Conservation (phyloP, 148 eudicot genomes). For the Gaultheria prostrata region DNA sequence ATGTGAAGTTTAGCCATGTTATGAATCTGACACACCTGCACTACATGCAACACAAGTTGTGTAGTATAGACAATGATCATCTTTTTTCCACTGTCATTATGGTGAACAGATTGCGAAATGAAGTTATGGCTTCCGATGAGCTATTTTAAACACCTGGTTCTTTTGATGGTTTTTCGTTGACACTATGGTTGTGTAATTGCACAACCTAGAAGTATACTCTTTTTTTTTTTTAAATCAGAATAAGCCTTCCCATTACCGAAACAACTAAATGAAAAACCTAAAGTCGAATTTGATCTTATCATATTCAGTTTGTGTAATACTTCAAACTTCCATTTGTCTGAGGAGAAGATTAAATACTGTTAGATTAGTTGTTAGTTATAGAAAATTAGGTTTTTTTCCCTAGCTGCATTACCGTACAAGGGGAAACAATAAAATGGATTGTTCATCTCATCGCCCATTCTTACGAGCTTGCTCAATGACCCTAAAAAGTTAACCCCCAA, state of each 20-base stretch:
- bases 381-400: not conserved
- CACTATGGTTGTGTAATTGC: not conserved
- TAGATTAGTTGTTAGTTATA: not conserved
- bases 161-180: not conserved
- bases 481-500: too few relatives aligned
- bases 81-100: not conserved
- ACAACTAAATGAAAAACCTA: not conserved
- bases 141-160: not conserved
- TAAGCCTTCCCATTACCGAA: not conserved
- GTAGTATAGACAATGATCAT: too few relatives aligned
- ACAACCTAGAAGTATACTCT: not conserved
- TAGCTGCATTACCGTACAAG: not conserved
- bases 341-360: not conserved
- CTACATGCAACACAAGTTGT: too few relatives aligned
- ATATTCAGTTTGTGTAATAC: not conserved
- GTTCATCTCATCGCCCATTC: not conserved
- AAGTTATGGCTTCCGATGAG: not conserved
- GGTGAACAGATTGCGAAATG: not conserved
- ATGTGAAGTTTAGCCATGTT: too few relatives aligned
- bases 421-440: not conserved
- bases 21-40: too few relatives aligned
- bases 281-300: not conserved
- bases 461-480: not conserved
- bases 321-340: not conserved
- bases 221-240: too few relatives aligned